These are phyloP conservation scores for Mimosa pudica DNA, from an alignment of 306 rosid genomes.

Conservation along the genomic window DNA sequence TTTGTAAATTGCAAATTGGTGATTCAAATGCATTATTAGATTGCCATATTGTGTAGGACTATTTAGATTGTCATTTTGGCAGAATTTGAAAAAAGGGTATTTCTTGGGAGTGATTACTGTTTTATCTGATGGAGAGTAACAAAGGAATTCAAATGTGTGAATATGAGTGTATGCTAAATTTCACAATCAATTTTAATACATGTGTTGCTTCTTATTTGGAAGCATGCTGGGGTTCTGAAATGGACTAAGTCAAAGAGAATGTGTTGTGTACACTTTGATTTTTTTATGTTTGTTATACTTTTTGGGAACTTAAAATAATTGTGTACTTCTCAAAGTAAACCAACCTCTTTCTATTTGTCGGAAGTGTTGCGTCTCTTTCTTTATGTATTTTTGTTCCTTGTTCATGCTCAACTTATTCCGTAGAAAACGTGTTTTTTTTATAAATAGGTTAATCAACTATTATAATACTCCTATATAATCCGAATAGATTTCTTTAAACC, in stretches of 20 bases:
- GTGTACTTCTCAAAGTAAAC: neutral
- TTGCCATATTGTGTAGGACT: conserved; percentile 36
- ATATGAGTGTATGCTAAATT: conserved; percentile 21
- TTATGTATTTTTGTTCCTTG: neutral
- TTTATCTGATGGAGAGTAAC: conserved; percentile 26
- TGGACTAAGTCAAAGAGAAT: conserved; percentile 8
- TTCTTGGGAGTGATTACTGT: conserved; percentile 34
- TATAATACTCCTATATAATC: too few species aligned
- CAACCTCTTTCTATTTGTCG: neutral
- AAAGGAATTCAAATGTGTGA: conserved; percentile 17
- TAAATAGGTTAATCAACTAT: neutral
- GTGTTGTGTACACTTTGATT: neutral
- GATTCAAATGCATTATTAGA: conserved; percentile 39
- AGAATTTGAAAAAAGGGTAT: conserved; percentile 24
- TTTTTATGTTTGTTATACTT: neutral
- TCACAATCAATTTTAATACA: neutral
- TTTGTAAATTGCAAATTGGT: conserved; percentile 44
- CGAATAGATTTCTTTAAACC: neutral
- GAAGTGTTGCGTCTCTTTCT: neutral
- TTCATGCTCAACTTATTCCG: neutral
- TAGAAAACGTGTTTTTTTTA: neutral
- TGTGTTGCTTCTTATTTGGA: conserved; percentile 15
- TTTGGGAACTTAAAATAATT: neutral
- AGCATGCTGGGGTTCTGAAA: conserved; percentile 19
- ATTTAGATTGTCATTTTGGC: conserved; percentile 32